Percentiles rank a stretch among this genome's conserved stretches.
Conservation (phyloP, 2,329 filamentous ascomycete species). For the Ceratocystiopsis brevicomis region DNA sequence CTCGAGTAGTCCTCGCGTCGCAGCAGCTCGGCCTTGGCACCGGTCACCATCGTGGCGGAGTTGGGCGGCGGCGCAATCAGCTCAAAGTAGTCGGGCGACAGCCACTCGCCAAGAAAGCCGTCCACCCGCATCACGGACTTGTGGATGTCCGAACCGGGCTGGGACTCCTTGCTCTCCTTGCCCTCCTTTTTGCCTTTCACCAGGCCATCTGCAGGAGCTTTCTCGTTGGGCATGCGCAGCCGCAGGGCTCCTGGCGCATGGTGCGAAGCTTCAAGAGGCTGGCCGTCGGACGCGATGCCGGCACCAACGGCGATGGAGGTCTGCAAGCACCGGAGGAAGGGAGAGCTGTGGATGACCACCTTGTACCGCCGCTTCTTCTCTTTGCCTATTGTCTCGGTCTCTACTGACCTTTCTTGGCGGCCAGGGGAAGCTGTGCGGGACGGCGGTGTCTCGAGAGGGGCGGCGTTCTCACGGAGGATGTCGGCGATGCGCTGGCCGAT, state of each 20-base stretch:
- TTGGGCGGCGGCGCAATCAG: slow-evolving; percentile 75
- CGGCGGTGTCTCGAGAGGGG: slow-evolving; percentile 1
- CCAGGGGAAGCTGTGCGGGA: slow-evolving; percentile 3
- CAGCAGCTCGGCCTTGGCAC: slow-evolving; percentile 73
- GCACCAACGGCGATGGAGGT: slow-evolving; percentile 77
- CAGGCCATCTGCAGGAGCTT: not conserved
- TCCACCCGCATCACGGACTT: slow-evolving; percentile 62
- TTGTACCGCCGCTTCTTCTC: slow-evolving; percentile 45
- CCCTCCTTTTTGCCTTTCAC: no score
- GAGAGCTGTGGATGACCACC: slow-evolving; percentile 80
- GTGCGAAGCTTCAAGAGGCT: slow-evolving; percentile 10
- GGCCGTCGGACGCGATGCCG: slow-evolving; percentile 50
- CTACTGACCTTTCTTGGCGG: slow-evolving; percentile 9
- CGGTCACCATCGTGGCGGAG: slow-evolving; percentile 70
- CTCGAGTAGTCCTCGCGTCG: slow-evolving; percentile 50
- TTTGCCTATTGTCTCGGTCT: no score
- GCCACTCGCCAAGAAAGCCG: slow-evolving; percentile 88
- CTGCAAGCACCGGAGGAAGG: slow-evolving; percentile 81
- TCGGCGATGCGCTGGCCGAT: slow-evolving; percentile 70
- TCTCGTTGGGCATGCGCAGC: not conserved
- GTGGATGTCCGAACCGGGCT: slow-evolving; percentile 15
- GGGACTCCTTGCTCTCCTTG: no score
- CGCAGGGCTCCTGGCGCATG: not conserved
- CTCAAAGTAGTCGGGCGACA: slow-evolving; percentile 84
- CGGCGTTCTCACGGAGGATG: slow-evolving; percentile 38